Conservation (phyloP, 176 grass and related monocot genomes). For the Saccharum officinarum region DNA sequence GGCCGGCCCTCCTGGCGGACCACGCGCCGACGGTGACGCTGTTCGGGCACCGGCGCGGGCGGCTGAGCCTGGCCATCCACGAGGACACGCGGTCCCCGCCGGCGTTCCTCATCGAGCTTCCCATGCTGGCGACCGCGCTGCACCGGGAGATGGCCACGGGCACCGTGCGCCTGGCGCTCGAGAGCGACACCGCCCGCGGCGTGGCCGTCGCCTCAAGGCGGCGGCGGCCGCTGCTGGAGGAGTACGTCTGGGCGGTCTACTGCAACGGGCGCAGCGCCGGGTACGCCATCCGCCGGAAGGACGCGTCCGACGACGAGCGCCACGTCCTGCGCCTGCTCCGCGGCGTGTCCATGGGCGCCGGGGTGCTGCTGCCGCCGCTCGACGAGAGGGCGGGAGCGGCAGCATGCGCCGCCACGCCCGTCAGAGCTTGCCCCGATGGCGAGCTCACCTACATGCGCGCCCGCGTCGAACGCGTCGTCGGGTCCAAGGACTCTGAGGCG, state of each 20-base stretch:
- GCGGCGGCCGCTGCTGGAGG: slow-evolving; percentile 58
- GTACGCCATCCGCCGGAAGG: slow-evolving; percentile 80
- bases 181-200: slow-evolving; percentile 66
- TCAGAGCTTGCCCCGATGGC: slow-evolving; percentile 45
- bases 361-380: slow-evolving; percentile 63
- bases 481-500: slow-evolving; percentile 87
- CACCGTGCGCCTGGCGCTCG: slow-evolving; percentile 67
- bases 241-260: slow-evolving; percentile 92
- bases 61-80: slow-evolving; percentile 82
- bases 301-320: slow-evolving; percentile 68
- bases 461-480: slow-evolving; percentile 83
- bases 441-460: slow-evolving; percentile 94
- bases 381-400: slow-evolving; percentile 23
- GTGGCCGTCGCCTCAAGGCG: slow-evolving; percentile 20
- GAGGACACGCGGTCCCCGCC: slow-evolving; percentile 85
- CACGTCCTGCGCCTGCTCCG: slow-evolving; percentile 75
- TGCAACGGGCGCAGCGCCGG: slow-evolving; percentile 88
- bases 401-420: background rate
- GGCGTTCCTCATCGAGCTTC: slow-evolving; percentile 86
- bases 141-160: slow-evolving; percentile 89
- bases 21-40: slow-evolving; percentile 79
- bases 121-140: slow-evolving; percentile 67
- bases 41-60: slow-evolving; percentile 80
- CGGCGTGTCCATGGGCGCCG: slow-evolving; percentile 90
- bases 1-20: slow-evolving; percentile 57